Percentiles rank a stretch among this genome's conserved stretches.
Conservation (phyloP, 2,329 filamentous ascomycete species). For the Fusarium cyanostomum region DNA sequence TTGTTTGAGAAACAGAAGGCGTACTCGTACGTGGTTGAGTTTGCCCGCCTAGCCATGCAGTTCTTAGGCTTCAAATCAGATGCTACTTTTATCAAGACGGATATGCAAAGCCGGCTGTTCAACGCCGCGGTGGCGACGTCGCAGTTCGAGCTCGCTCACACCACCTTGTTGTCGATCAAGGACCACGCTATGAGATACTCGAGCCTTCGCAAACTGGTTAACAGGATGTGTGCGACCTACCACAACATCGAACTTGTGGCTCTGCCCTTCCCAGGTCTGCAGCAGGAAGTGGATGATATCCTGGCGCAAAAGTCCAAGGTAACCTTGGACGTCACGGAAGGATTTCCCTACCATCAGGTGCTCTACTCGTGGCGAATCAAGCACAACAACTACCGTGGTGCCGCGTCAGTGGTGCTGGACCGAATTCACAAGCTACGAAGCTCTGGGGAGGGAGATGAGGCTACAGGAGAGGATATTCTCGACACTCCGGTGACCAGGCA, state of each 20-base stretch:
- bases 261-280: slow-evolving; percentile 81
- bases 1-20: slow-evolving; percentile 83
- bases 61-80: slow-evolving; percentile 55
- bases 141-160: slow-evolving; percentile 84
- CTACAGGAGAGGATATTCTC: slow-evolving; percentile 64
- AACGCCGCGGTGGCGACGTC: slow-evolving; percentile 80
- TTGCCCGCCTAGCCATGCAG: slow-evolving; percentile 78
- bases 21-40: slow-evolving; percentile 84
- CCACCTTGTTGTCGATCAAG: slow-evolving; percentile 76
- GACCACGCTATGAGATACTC: slow-evolving; percentile 77
- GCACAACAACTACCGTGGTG: slow-evolving; percentile 86
- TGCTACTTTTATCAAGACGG: slow-evolving; percentile 62
- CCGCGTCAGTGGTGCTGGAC: slow-evolving; percentile 69
- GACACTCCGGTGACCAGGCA: slow-evolving; percentile 75
- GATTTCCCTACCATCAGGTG: slow-evolving; percentile 87
- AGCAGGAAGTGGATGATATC: slow-evolving; percentile 80
- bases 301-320: slow-evolving; percentile 76
- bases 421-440: slow-evolving; percentile 69
- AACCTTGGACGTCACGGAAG: slow-evolving; percentile 70
- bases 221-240: slow-evolving; percentile 74
- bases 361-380: slow-evolving; percentile 91
- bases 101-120: slow-evolving; percentile 86
- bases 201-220: slow-evolving; percentile 74
- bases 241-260: slow-evolving; percentile 74
- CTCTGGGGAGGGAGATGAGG: slow-evolving; percentile 66